phyloP scores from a whole-genome alignment of 2,329 filamentous ascomycete species.

The Alternaria postmessia region DNA sequence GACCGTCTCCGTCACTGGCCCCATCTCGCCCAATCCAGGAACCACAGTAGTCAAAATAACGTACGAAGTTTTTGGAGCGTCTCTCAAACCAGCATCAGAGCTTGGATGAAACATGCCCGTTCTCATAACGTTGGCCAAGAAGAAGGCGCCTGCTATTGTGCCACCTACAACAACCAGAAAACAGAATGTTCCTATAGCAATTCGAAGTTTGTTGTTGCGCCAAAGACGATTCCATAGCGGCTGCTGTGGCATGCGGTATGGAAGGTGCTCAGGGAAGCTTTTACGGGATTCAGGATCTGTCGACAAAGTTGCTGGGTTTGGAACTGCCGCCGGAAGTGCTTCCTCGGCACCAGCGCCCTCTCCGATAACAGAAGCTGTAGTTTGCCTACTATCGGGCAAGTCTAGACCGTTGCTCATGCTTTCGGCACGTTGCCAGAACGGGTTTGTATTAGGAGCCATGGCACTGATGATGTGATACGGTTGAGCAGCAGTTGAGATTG shows the following conservation, averaged over 20 bases:
- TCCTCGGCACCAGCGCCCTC: rapidly evolving
- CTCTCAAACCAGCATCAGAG: background rate
- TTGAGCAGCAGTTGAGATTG: background rate
- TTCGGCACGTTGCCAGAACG: background rate
- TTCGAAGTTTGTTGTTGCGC: background rate
- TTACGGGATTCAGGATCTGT: background rate
- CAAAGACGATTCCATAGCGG: background rate
- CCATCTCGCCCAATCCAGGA: background rate
- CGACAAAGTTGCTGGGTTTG: background rate
- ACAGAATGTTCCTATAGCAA: background rate
- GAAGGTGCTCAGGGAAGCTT: background rate
- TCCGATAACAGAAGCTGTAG: background rate
- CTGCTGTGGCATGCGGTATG: background rate
- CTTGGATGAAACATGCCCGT: background rate
- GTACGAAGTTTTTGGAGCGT: background rate
- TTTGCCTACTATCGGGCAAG: background rate
- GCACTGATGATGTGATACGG: background rate
- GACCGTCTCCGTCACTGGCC: background rate
- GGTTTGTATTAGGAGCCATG: background rate
- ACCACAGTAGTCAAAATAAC: background rate
- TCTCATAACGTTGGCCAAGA: background rate
- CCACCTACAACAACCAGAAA: background rate
- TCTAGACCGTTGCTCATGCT: background rate
- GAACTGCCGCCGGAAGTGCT: background rate
- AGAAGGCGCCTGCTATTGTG: background rate